Conservation (phyloP, 768 basidiomycete species). For the Mycena crocata region DNA sequence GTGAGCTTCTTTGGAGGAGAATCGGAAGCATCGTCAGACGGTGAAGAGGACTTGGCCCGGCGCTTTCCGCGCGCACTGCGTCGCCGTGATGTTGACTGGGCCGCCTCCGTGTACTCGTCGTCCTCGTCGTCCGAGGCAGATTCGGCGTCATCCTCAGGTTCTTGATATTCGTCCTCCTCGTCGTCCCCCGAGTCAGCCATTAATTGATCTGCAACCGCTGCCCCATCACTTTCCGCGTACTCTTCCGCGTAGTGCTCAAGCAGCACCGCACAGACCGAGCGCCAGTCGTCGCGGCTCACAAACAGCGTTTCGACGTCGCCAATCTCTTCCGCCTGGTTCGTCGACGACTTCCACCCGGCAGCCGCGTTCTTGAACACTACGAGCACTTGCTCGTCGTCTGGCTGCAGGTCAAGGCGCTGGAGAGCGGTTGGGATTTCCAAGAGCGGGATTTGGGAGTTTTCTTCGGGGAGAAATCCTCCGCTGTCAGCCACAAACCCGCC, state of each 20-base stretch:
- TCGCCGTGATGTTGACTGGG: constrained; percentile 36
- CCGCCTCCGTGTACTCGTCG: constrained; percentile 40
- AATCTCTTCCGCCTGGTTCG: constrained; percentile 30
- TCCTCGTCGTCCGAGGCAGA: constrained; percentile 26
- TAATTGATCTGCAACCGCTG: constrained; percentile 33
- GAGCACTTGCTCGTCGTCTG: constrained; percentile 81
- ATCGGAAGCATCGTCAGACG: constrained; percentile 3
- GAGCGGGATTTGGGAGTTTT: constrained; percentile 58
- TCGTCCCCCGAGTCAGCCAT: constrained; percentile 32
- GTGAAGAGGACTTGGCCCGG: constrained; percentile 16
- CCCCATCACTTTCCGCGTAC: constrained; percentile 37
- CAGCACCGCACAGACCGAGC: constrained; percentile 82
- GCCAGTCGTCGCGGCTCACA: constrained; percentile 80
- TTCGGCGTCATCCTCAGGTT: constrained; percentile 36
- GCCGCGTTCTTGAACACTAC: constrained; percentile 82
- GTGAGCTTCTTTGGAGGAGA: constrained; percentile 50
- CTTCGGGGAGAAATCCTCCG: constrained; percentile 30
- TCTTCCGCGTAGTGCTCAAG: constrained; percentile 59
- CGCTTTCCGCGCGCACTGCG: background rate
- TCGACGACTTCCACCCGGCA: constrained; percentile 68
- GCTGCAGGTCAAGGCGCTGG: constrained; percentile 69
- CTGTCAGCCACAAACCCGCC: constrained; percentile 35
- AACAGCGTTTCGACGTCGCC: constrained; percentile 40
- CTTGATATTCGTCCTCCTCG: constrained; percentile 47
- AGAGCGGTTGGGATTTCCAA: constrained; percentile 72